Conservation (phyloP, 148 eudicot genomes). For the Amaranthus hypochondriacus region DNA sequence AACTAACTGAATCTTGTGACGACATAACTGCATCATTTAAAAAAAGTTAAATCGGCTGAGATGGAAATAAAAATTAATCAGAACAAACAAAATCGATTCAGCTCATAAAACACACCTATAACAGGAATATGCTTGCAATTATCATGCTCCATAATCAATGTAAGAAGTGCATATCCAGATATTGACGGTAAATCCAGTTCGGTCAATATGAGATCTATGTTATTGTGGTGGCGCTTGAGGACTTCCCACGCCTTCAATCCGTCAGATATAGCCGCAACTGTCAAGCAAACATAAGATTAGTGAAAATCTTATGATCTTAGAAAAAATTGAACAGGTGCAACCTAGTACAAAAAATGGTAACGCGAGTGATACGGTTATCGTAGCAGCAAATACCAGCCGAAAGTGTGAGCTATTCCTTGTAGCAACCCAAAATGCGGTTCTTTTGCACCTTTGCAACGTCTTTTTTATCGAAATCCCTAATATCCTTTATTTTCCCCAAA, state of each 20-base stretch:
- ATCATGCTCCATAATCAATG: constrained; percentile 47
- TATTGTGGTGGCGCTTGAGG: constrained; percentile 36
- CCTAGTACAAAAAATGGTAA: too few relatives aligned
- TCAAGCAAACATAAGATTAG: constrained; percentile 10
- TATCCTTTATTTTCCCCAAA: too few relatives aligned
- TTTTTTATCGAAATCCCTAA: too few relatives aligned
- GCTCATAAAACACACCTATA: constrained; percentile 36
- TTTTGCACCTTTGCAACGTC: too few relatives aligned
- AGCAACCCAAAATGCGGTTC: too few relatives aligned
- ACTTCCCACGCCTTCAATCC: constrained; percentile 65
- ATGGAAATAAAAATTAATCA: background rate
- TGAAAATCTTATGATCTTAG: background rate
- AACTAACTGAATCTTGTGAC: constrained; percentile 50
- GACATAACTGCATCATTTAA: constrained; percentile 52
- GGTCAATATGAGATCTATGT: constrained; percentile 51
- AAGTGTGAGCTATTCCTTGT: too few relatives aligned
- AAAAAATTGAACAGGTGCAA: too few relatives aligned
- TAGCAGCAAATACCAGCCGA: too few relatives aligned
- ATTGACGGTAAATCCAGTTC: constrained; percentile 56
- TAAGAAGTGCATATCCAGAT: constrained; percentile 59
- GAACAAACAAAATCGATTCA: background rate
- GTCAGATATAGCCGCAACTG: constrained; percentile 57
- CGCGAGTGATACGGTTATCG: too few relatives aligned
- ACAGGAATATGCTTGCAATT: constrained; percentile 53
- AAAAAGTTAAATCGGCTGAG: background rate